Percentiles rank a stretch among this genome's conserved stretches.
These are phyloP conservation scores for Suillus lakei DNA, from an alignment of 768 basidiomycete species.

Conservation along the genomic window DNA sequence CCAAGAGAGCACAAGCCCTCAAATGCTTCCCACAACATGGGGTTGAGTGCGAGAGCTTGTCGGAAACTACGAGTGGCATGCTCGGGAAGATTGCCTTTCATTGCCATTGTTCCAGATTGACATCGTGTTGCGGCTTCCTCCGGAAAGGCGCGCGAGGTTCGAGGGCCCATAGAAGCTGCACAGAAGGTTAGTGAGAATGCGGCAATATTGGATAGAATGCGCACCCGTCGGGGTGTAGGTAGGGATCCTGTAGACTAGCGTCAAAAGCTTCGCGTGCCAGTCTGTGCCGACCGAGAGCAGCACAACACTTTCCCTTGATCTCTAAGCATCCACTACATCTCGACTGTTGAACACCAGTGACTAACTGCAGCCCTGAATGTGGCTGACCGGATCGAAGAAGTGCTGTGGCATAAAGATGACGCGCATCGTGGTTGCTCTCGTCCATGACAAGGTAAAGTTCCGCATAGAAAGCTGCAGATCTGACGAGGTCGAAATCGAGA, in stretches of 20 bases:
- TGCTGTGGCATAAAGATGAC: conserved; percentile 83
- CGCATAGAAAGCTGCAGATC: conserved; percentile 87
- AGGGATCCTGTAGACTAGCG: conserved; percentile 56
- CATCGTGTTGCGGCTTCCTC: conserved; percentile 78
- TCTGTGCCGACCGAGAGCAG: conserved; percentile 70
- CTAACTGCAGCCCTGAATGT: conserved; percentile 74
- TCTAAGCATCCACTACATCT: conserved; percentile 78
- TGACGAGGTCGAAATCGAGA: conserved; percentile 78
- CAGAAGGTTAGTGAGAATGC: conserved; percentile 19
- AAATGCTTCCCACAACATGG: conserved; percentile 91
- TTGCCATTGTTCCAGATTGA: conserved; percentile 74
- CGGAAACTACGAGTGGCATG: conserved; percentile 74
- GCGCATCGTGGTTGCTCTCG: conserved; percentile 74
- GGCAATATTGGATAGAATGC: conserved; percentile 30
- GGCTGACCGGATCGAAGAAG: conserved; percentile 73
- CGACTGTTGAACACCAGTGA: conserved; percentile 62
- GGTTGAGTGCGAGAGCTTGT: conserved; percentile 72
- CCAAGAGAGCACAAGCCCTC: conserved; percentile 85
- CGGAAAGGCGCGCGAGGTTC: conserved; percentile 63
- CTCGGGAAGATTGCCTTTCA: conserved; percentile 79
- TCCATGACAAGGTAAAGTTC: conserved; percentile 82
- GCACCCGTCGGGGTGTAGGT: conserved; percentile 61
- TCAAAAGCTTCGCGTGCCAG: conserved; percentile 78
- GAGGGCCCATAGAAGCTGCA: conserved; percentile 59
- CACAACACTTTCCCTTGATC: conserved; percentile 79